Evolutionary conservation across 1,139 yeast species (phyloP).

Genomic region (Suhomyces anneliseae): DNA sequence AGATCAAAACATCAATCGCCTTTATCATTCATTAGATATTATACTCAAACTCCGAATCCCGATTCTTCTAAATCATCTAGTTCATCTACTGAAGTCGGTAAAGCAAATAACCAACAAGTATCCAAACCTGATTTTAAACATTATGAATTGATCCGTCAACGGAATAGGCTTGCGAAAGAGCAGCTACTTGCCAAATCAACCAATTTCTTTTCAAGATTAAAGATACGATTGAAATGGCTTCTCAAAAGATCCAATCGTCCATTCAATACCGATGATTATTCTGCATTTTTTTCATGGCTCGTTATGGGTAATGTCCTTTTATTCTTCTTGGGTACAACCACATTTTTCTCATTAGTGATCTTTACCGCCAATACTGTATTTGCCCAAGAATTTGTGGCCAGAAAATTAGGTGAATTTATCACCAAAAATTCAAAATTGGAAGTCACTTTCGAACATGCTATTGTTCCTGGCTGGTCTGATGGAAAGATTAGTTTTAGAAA

Average conservation of each 20-base stretch:
- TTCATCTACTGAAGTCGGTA: neutral
- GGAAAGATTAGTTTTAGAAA: slow-evolving; percentile 82
- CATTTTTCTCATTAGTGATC: slow-evolving; percentile 78
- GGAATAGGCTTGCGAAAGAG: slow-evolving; percentile 37
- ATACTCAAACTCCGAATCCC: neutral
- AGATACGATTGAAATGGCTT: slow-evolving; percentile 68
- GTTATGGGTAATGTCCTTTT: slow-evolving; percentile 81
- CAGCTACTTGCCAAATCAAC: slow-evolving; percentile 55
- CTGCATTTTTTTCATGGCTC: slow-evolving; percentile 89
- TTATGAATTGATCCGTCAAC: slow-evolving; percentile 7
- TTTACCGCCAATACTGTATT: slow-evolving; percentile 80
- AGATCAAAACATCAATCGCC: too few relatives aligned
- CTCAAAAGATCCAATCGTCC: slow-evolving; percentile 59
- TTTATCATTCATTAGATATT: neutral
- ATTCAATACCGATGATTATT: slow-evolving; percentile 81
- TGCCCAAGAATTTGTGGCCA: slow-evolving; percentile 87
- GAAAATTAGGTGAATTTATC: slow-evolving; percentile 74
- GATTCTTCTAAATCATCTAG: neutral
- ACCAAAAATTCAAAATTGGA: slow-evolving; percentile 84
- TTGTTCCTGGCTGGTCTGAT: slow-evolving; percentile 92
- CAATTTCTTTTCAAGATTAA: slow-evolving; percentile 48
- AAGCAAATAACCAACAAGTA: neutral
- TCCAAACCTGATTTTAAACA: neutral
- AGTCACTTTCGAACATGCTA: slow-evolving; percentile 90
- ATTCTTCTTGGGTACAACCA: slow-evolving; percentile 83